phyloP scores from a whole-genome alignment of 2,329 filamentous ascomycete genomes.

The Tricladium varicosporioides region DNA sequence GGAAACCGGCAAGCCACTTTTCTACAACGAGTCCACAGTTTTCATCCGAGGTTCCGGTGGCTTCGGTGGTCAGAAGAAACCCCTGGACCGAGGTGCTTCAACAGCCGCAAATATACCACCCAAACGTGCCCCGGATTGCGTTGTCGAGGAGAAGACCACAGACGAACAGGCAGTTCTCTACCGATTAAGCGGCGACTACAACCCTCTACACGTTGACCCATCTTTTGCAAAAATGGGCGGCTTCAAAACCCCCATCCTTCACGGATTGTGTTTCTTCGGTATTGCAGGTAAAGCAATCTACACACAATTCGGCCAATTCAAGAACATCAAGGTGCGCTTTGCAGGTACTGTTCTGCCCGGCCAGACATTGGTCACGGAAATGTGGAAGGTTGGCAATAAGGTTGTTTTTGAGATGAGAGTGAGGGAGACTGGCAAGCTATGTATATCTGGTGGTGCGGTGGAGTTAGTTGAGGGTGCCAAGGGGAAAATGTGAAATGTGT shows the following conservation, averaged over 20 bases:
- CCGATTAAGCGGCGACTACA: constrained; percentile 89
- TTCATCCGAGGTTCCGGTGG: constrained; percentile 91
- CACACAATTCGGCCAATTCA: constrained; percentile 76
- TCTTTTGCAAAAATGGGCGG: constrained; percentile 92
- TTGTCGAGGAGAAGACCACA: constrained; percentile 81
- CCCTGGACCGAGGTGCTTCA: constrained; percentile 72
- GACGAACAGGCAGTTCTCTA: constrained; percentile 94
- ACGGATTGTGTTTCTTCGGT: constrained; percentile 95
- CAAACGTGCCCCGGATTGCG: constrained; percentile 71
- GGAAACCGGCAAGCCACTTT: constrained; percentile 81
- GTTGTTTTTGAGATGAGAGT: constrained; percentile 85
- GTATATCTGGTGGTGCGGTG: constrained; percentile 76
- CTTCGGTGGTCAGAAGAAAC: constrained; percentile 81
- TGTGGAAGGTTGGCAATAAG: constrained; percentile 84
- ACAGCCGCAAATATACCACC: constrained; percentile 80
- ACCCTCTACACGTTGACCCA: constrained; percentile 95
- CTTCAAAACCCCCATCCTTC: constrained; percentile 90
- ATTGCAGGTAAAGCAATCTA: constrained; percentile 88
- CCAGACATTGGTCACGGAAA: constrained; percentile 87
- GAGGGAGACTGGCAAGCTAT: constrained; percentile 88
- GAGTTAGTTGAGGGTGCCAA: constrained; percentile 55
- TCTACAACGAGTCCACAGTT: constrained; percentile 94
- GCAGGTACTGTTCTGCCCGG: constrained; percentile 82
- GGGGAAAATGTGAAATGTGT: constrained; percentile 17
- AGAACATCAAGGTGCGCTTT: constrained; percentile 91